Conservation (phyloP, 768 basidiomycete species). For the Podaxis sp. region DNA sequence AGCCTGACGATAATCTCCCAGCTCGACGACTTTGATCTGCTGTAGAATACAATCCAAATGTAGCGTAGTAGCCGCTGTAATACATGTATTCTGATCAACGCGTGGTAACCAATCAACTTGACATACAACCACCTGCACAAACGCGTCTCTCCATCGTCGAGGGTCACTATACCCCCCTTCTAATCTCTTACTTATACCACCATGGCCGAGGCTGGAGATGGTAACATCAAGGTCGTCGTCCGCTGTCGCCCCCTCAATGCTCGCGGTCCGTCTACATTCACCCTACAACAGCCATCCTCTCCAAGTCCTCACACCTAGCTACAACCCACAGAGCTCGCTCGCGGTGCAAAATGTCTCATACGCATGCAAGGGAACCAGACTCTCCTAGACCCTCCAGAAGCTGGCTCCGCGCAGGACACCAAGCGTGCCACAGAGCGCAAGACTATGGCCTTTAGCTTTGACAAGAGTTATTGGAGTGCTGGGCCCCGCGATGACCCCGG, state of each 20-base stretch:
- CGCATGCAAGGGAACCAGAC: conserved; percentile 96
- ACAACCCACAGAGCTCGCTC: conserved; percentile 68
- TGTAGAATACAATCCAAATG: conserved; percentile 37
- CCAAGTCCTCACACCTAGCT: conserved; percentile 12
- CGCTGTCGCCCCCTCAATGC: conserved; percentile 97
- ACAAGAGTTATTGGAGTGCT: conserved; percentile 98
- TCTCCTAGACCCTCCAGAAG: conserved; percentile 86
- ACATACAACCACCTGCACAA: background rate
- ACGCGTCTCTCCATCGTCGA: background rate
- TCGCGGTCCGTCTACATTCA: conserved; percentile 63
- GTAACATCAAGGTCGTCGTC: conserved; percentile 90
- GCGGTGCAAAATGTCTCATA: conserved; percentile 92
- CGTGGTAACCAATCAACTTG: conserved; percentile 14
- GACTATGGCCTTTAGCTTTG: conserved; percentile 89
- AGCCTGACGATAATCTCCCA: conserved; percentile 28
- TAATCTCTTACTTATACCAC: conserved; percentile 14
- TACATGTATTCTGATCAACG: background rate
- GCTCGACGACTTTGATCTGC: conserved; percentile 93
- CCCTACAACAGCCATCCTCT: background rate
- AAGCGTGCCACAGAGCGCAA: conserved; percentile 90
- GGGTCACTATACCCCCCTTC: background rate
- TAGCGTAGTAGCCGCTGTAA: background rate
- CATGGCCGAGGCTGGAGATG: conserved; percentile 80
- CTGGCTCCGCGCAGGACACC: conserved; percentile 61
- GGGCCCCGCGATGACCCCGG: conserved; percentile 84